Base-by-base conservation (phyloP, 148 eudicot genomes). In the Mesembryanthemum crystallinum region DNA sequence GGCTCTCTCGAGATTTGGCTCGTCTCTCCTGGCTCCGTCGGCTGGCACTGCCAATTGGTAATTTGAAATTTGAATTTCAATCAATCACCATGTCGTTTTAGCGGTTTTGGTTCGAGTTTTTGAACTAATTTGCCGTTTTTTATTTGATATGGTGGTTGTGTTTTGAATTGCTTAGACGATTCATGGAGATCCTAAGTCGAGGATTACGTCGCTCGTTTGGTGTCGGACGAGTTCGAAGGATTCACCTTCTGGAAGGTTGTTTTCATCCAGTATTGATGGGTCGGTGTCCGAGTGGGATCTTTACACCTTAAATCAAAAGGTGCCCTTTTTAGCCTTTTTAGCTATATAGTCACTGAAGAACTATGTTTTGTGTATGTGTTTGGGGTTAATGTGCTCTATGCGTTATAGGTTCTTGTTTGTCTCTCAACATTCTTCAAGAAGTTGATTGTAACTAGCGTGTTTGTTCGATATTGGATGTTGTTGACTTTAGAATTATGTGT, bases 11-110 rank as follows among this genome's bases (percentile, higher is more conserved):
- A 95, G 84, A 87, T 95, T 78, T 95, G 98, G 98, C 96, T 92
- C 20, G 98, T 92, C 5, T 90, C 98, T n/a, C 96, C 98, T 0
- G 98, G 97, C 54, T 87, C 98, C 25, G 87, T 89, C 42, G 91
- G 94, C 74, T 92, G 98, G 98, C 94, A 95, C 96, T 88, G 97
- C 68, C 96, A 89, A 83, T 83, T 95, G 76, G 98, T 95, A 92
- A 10, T 62, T 57, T 1, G 13, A n/a, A 8, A 5, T 58, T 20
- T 60, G 18, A 18, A 8, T 28, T 64, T 28, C 33, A 25, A 61
- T 28, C 28, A 65, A 51, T 33, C 28, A 27, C 67, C 37, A 29
- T 65, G 9, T 15, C 43, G 1, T 57, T 28, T 60, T 66, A 8
- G 23, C 64, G 43, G 42, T 71, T n/a, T 7, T 27, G 49, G 12